phyloP scores from a whole-genome alignment of 805 yeast genomes.

The Pichia gijzeniarum region DNA sequence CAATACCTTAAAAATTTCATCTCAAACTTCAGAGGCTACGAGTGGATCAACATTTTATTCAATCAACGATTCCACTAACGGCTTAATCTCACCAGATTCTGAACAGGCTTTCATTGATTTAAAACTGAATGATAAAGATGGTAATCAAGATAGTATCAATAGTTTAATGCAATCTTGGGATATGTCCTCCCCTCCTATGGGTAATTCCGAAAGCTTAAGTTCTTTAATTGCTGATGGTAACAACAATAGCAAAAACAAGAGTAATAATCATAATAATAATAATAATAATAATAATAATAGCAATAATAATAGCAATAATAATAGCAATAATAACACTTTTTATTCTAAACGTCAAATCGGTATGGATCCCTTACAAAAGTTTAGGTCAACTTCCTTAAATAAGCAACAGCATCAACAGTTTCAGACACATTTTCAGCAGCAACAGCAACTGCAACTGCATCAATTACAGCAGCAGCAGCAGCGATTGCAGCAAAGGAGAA shows the following conservation, averaged over 20 bases:
- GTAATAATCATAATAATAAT: slow-evolving; percentile 13
- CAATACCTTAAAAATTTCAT: neutral
- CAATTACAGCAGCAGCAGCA: neutral
- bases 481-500: slow-evolving; percentile 16
- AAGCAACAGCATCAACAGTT: neutral
- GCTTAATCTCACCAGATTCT: neutral
- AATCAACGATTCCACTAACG: neutral
- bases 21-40: neutral
- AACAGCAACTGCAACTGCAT: neutral
- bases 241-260: neutral
- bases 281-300: too few species aligned
- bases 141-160: slow-evolving; percentile 15
- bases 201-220: slow-evolving; percentile 19
- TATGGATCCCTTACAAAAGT: slow-evolving; percentile 27
- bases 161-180: slow-evolving; percentile 25
- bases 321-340: slow-evolving; percentile 11
- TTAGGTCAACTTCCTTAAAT: slow-evolving; percentile 18
- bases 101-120: neutral
- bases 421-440: neutral
- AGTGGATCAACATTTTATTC: neutral
- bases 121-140: neutral
- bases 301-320: neutral
- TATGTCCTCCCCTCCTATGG: slow-evolving; percentile 24
- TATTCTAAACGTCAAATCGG: slow-evolving; percentile 26
- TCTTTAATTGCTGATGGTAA: slow-evolving; percentile 21